A percentile compares a stretch with the other conserved stretches of the same genome.
Evolutionary conservation across 768 basidiomycete genomes (phyloP).

Genomic region (Termitomyces sp.): DNA sequence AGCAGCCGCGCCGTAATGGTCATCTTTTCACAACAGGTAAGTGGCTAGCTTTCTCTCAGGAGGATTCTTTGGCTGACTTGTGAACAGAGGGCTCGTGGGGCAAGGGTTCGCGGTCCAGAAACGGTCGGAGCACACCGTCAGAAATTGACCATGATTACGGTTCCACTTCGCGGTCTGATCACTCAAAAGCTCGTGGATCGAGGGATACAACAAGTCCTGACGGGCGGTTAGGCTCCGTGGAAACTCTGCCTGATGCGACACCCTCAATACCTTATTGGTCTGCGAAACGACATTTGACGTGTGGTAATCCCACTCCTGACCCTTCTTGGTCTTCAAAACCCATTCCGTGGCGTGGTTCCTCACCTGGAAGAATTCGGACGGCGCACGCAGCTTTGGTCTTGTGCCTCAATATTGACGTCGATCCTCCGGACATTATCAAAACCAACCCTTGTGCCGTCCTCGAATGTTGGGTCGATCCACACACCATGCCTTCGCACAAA

Average conservation of each 20-base stretch:
- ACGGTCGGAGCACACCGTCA: slow-evolving; percentile 39
- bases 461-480: slow-evolving; percentile 98
- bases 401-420: slow-evolving; percentile 95
- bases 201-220: slow-evolving; percentile 27
- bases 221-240: slow-evolving; percentile 36
- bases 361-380: slow-evolving; percentile 86
- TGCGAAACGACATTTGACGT: slow-evolving; percentile 85
- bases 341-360: slow-evolving; percentile 73
- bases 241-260: slow-evolving; percentile 39
- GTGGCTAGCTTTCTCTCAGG: background rate
- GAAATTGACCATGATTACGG: slow-evolving; percentile 48
- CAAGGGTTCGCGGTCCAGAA: slow-evolving; percentile 15
- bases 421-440: slow-evolving; percentile 97
- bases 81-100: slow-evolving; percentile 31
- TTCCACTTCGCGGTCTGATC: slow-evolving; percentile 40
- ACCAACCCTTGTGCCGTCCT: slow-evolving; percentile 92
- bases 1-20: slow-evolving; percentile 15
- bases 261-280: slow-evolving; percentile 80
- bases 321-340: slow-evolving; percentile 62
- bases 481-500: slow-evolving; percentile 85
- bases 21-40: slow-evolving; percentile 22
- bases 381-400: slow-evolving; percentile 83
- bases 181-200: slow-evolving; percentile 30
- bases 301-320: slow-evolving; percentile 76
- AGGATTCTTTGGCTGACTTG: background rate